Evolutionary conservation across 306 rosid species (phyloP).

Genomic region (Lathyrus sativus): DNA sequence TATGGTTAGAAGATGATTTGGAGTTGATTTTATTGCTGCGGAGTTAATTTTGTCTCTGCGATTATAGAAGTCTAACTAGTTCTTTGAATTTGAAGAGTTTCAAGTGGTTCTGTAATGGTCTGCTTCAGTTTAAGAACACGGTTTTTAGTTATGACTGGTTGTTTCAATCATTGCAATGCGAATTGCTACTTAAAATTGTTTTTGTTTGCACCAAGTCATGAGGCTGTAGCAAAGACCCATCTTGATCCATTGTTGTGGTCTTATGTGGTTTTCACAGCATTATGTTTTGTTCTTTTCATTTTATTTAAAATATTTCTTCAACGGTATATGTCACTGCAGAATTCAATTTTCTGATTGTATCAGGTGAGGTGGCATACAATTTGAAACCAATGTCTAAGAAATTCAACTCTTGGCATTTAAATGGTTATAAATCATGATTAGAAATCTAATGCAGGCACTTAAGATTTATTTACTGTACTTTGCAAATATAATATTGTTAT

Average conservation of each 20-base stretch:
- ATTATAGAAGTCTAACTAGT: not conserved
- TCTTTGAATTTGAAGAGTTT: not conserved
- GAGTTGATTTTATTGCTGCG: not conserved
- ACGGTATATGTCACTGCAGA: not conserved
- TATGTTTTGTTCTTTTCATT: not conserved
- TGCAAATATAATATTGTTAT: not conserved
- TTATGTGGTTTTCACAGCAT: not conserved
- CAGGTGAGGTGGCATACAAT: not conserved
- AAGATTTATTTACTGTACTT: not conserved
- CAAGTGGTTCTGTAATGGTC: not conserved
- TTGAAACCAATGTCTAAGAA: not conserved
- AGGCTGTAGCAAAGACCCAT: not conserved
- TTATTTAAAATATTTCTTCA: not conserved
- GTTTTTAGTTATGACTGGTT: not conserved
- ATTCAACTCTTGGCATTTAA: not conserved
- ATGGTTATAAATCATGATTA: not conserved
- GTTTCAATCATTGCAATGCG: not conserved
- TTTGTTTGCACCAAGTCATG: not conserved
- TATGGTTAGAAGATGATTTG: not conserved
- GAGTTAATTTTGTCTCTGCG: not conserved
- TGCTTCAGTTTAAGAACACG: not conserved
- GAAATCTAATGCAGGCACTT: not conserved
- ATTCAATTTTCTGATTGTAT: not conserved
- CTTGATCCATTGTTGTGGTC: not conserved
- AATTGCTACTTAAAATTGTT: not conserved